Percentiles rank a stretch among this genome's conserved stretches.
Evolutionary conservation across 805 yeast species (phyloP).

Genomic region (Phaffomyces opuntiae): DNA sequence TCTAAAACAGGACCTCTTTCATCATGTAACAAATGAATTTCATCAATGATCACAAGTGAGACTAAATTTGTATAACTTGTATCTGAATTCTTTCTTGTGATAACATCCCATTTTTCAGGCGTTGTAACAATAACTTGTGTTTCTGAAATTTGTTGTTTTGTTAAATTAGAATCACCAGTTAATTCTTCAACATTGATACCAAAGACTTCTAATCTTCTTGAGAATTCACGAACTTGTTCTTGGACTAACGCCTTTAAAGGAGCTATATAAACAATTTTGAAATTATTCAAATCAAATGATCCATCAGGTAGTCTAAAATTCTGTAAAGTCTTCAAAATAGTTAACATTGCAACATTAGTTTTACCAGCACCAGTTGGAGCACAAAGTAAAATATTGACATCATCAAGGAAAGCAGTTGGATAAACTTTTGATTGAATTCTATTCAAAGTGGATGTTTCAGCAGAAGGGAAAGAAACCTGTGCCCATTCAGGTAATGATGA

Average conservation of each 20-base stretch:
- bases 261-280: slow-evolving; percentile 83
- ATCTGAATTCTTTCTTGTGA: slow-evolving; percentile 76
- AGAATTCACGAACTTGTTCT: slow-evolving; percentile 86
- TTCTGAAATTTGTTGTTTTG: slow-evolving; percentile 65
- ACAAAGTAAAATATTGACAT: slow-evolving; percentile 72
- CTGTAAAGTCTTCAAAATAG: slow-evolving; percentile 58
- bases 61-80: slow-evolving; percentile 58
- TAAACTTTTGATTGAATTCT: slow-evolving; percentile 77
- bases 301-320: slow-evolving; percentile 45
- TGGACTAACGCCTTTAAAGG: slow-evolving; percentile 93
- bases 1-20: slow-evolving; percentile 94
- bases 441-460: slow-evolving; percentile 63
- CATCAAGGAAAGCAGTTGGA: slow-evolving; percentile 68
- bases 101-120: slow-evolving; percentile 97
- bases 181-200: slow-evolving; percentile 77
- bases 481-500: slow-evolving; percentile 77
- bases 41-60: slow-evolving; percentile 76
- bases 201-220: slow-evolving; percentile 53
- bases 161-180: slow-evolving; percentile 82
- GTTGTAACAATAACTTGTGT: slow-evolving; percentile 87
- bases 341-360: slow-evolving; percentile 89
- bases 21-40: slow-evolving; percentile 87
- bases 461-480: slow-evolving; percentile 59
- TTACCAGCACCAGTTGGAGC: slow-evolving; percentile 99
- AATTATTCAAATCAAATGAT: slow-evolving; percentile 42